Evolutionary conservation across 1,284 basidiomycete species (phyloP), one percentile per base, ranked within the genome.

Genomic region (Ustilago esculenta): DNA sequence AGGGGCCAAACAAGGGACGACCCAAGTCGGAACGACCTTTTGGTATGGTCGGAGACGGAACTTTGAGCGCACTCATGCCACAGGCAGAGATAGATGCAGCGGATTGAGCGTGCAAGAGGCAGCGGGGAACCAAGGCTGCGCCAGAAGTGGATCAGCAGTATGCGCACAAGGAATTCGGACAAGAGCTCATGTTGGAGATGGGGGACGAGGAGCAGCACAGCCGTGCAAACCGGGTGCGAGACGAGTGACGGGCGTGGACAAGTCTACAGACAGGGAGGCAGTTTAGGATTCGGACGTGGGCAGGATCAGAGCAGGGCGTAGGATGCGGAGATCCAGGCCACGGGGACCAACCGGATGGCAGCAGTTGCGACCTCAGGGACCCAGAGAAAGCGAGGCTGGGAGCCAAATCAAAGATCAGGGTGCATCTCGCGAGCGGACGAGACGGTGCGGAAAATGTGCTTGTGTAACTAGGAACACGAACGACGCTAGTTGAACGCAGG

Each of bases 21-120:
- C 15, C 42, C 34, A 45, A 21, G 41, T 47, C 43, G 61, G 46
- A 50, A 53, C 50, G 45, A 58, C 41, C 41, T 49, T 57, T 32
- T 33, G 30, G 44, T 47, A 30, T 52, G 42, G 50, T 53, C 61
- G 61, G 61, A 65, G 61, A 65, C 41, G 46, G 36, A 65, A 65
- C 45, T 53, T 58, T 57, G 54, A 58, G 41, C 29, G 36, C 40
- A 29, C 18, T 40, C 55, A 46, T 44, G 48, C 48, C 41, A 40
- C 24, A 34, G 30, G 37, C 39, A 37, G 37, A 42, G 21, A 27
- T 35, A 39, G 40, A 20, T 23, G 25, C 21, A 43, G 43, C 39
- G n/a, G 24, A 6, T 17, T 17, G 34, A 36, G 36, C 39, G 37
- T 24, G 20, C 17, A n/a, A 21, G n/a, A 36, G 34, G 27, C 32